A percentile compares a stretch with the other conserved stretches of the same genome.
These are phyloP conservation scores for Mortierella claussenii DNA, from an alignment of 192 early-diverging fungal species.

Conservation along the genomic window DNA sequence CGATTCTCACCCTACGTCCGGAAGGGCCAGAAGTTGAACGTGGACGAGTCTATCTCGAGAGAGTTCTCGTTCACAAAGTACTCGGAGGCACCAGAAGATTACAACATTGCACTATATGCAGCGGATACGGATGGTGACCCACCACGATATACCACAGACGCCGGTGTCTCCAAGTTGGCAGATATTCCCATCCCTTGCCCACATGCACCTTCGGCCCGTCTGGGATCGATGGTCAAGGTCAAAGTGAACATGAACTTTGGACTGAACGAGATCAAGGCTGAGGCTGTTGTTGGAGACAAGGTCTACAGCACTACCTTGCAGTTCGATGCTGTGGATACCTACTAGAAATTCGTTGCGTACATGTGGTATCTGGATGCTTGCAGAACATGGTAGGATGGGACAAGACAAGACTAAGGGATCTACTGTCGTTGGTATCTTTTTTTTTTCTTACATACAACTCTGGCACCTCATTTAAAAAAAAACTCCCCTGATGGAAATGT, in stretches of 20 bases:
- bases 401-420: too few species aligned
- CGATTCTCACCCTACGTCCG: conserved; percentile 51
- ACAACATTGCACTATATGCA: conserved; percentile 52
- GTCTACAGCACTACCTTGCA: conserved; percentile 55
- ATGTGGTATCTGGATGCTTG: too few species aligned
- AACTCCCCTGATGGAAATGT: too few species aligned
- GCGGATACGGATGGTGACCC: conserved; percentile 39
- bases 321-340: conserved; percentile 47
- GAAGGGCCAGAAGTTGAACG: conserved; percentile 54
- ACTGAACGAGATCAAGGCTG: conserved; percentile 61
- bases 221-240: conserved; percentile 54
- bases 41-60: conserved; percentile 41
- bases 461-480: too few species aligned
- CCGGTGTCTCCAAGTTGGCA: conserved; percentile 52
- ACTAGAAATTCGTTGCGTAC: conserved; percentile 5
- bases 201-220: conserved; percentile 20
- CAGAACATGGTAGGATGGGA: too few species aligned
- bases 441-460: too few species aligned
- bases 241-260: conserved; percentile 65
- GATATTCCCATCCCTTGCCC: conserved; percentile 56
- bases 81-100: conserved; percentile 51
- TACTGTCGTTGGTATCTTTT: too few species aligned
- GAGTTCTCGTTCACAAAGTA: conserved; percentile 56
- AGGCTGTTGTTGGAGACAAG: conserved; percentile 56
- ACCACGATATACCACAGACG: conserved; percentile 54